Conservation (phyloP, 2,329 filamentous ascomycete species). For the Hypoxylon sp. region DNA sequence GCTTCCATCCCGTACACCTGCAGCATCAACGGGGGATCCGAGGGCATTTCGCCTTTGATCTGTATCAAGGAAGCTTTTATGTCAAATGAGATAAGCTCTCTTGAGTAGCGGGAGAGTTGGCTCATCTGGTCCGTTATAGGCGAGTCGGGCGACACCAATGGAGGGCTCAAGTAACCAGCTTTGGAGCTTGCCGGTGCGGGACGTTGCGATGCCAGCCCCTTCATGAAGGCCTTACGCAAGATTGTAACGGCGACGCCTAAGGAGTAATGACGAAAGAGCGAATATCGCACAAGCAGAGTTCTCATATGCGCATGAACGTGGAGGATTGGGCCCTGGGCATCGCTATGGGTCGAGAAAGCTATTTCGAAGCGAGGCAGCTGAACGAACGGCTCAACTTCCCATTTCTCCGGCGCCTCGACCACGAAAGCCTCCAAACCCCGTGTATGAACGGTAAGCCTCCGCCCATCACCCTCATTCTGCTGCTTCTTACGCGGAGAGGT, state of each 20-base stretch:
- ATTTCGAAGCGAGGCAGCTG: constrained; percentile 87
- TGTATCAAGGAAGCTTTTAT: constrained; percentile 83
- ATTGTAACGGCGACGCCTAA: constrained; percentile 82
- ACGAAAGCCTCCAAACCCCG: constrained; percentile 89
- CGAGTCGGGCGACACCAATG: constrained; percentile 46
- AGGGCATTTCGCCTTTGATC: constrained; percentile 86
- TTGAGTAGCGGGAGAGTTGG: constrained; percentile 46
- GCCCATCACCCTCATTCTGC: constrained; percentile 73
- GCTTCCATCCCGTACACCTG: constrained; percentile 85
- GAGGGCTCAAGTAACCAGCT: constrained; percentile 50
- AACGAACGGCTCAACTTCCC: constrained; percentile 86
- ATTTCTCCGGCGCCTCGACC: constrained; percentile 83
- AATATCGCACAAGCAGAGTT: constrained; percentile 85
- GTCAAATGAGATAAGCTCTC: constrained; percentile 82
- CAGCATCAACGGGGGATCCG: constrained; percentile 89
- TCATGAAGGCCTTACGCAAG: constrained; percentile 73
- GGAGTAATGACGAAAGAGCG: constrained; percentile 91
- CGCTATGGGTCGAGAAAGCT: constrained; percentile 82
- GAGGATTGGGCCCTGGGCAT: constrained; percentile 85
- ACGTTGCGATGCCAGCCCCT: constrained; percentile 50
- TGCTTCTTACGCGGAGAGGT: constrained; percentile 61
- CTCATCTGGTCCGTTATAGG: constrained; percentile 43
- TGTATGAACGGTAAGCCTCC: constrained; percentile 80
- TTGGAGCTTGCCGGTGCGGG: constrained; percentile 40
- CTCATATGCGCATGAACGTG: constrained; percentile 84